These are phyloP conservation scores for Hemileia vastatrix DNA, from an alignment of 1,284 basidiomycete genomes.

Conservation along the genomic window DNA sequence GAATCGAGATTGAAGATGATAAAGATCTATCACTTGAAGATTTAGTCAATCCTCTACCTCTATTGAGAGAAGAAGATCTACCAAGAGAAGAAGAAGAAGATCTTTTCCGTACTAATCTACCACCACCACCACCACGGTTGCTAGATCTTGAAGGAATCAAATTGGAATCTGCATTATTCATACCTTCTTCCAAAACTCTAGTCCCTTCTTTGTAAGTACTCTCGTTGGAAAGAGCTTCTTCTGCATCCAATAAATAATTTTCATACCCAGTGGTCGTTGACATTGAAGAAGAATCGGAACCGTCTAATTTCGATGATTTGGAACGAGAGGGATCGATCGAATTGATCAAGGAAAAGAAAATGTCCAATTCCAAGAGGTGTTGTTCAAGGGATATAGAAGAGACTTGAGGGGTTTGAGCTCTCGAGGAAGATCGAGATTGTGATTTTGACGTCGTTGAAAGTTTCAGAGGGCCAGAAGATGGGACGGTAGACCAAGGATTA, in stretches of 20 bases:
- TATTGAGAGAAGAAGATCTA: not conserved
- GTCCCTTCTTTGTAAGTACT: conserved; percentile 25
- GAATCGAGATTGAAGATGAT: not conserved
- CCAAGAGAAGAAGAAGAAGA: not conserved
- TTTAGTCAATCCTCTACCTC: not conserved
- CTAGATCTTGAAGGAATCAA: not conserved
- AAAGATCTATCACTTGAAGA: not conserved
- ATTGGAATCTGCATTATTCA: not conserved
- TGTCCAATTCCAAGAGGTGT: conserved; percentile 48
- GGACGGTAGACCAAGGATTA: not conserved
- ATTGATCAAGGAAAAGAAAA: conserved; percentile 68
- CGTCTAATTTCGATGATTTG: conserved; percentile 37
- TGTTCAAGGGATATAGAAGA: too few species aligned
- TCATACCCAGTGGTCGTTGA: conserved; percentile 78
- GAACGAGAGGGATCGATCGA: conserved; percentile 63
- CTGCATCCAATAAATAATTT: conserved; percentile 70
- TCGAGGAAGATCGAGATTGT: too few species aligned
- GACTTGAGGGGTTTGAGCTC: too few species aligned
- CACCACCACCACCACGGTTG: not conserved
- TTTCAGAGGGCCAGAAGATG: not conserved
- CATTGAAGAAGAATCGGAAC: conserved; percentile 52
- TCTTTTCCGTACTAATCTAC: not conserved
- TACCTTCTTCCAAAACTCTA: not conserved
- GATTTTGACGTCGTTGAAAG: conserved; percentile 8
- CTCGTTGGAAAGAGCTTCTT: conserved; percentile 52